Evolutionary conservation across 139 green algal genomes (phyloP).

Genomic region (Chlamydomonas schloesseri): DNA sequence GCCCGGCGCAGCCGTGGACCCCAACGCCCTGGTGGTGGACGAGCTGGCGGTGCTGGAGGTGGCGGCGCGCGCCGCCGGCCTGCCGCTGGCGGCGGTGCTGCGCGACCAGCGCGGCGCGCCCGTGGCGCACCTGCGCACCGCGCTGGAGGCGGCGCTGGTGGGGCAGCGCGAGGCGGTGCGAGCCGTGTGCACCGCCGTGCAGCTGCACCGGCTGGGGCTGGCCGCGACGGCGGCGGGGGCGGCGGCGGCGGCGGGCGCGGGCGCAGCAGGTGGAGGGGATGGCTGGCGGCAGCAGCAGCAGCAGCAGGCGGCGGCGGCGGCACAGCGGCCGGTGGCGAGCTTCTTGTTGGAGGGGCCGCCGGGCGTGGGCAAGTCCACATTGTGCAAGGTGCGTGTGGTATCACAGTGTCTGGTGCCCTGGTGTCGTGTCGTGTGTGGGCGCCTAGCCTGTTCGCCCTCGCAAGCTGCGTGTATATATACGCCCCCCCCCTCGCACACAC

Average conservation of each 20-base stretch:
- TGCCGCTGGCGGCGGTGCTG: slow-evolving; percentile 47
- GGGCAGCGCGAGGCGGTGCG: slow-evolving; percentile 75
- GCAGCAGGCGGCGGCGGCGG: background rate
- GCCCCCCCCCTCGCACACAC: too few species aligned
- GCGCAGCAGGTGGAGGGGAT: background rate
- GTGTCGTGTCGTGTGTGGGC: too few species aligned
- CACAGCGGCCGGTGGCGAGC: slow-evolving; percentile 69
- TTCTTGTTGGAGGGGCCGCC: slow-evolving; percentile 82
- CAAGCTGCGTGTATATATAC: too few species aligned
- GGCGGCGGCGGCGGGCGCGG: background rate
- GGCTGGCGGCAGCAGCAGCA: background rate
- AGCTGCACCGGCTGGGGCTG: slow-evolving; percentile 60
- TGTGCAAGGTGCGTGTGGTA: slow-evolving; percentile 70
- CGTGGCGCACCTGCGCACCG: slow-evolving; percentile 67
- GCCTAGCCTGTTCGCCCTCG: too few species aligned
- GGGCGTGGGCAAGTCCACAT: slow-evolving; percentile 83
- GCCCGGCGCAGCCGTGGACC: too few species aligned
- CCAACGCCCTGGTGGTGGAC: background rate
- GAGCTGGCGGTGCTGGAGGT: slow-evolving; percentile 66
- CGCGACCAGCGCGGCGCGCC: slow-evolving; percentile 15
- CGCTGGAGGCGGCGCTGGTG: slow-evolving; percentile 59
- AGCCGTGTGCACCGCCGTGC: slow-evolving; percentile 64
- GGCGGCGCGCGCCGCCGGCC: slow-evolving; percentile 64
- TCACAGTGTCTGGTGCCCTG: too few species aligned
- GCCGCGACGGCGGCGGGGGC: background rate